Evolutionary conservation across 2,329 filamentous ascomycete species (phyloP).

Genomic region (Teratosphaeria destructans): DNA sequence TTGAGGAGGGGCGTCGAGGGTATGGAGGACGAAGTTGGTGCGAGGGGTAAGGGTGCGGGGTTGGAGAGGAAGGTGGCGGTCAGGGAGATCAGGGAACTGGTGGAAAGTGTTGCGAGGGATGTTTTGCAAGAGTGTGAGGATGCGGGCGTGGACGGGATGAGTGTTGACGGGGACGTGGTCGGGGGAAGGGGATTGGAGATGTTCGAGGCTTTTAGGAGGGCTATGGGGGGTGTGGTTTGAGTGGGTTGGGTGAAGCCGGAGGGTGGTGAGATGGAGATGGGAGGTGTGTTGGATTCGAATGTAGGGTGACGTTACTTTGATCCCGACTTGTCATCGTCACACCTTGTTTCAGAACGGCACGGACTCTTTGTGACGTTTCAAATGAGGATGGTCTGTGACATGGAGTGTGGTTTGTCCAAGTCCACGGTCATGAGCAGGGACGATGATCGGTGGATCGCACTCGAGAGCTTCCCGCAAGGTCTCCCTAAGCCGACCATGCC

Average conservation of each 20-base stretch:
- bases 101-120: constrained; percentile 54
- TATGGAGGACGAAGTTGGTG: constrained; percentile 32
- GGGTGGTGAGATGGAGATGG: background rate
- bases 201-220: constrained; percentile 1
- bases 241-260: background rate
- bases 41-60: constrained; percentile 29
- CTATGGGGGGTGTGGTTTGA: background rate
- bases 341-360: background rate
- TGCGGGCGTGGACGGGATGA: background rate
- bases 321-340: background rate
- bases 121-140: background rate
- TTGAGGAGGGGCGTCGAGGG: constrained; percentile 27
- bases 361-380: constrained; percentile 1
- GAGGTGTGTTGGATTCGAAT: background rate
- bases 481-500: background rate
- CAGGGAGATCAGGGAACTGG: constrained; percentile 67
- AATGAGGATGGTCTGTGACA: constrained; percentile 3
- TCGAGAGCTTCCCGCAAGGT: background rate
- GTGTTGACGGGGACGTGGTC: background rate
- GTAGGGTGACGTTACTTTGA: background rate
- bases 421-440: constrained; percentile 1
- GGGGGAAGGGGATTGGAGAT: background rate
- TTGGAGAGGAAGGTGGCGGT: constrained; percentile 57
- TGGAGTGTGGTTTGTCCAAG: background rate
- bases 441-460: constrained; percentile 1